Conservation (phyloP, 768 basidiomycete species). For the Tricholoma flavovirens region DNA sequence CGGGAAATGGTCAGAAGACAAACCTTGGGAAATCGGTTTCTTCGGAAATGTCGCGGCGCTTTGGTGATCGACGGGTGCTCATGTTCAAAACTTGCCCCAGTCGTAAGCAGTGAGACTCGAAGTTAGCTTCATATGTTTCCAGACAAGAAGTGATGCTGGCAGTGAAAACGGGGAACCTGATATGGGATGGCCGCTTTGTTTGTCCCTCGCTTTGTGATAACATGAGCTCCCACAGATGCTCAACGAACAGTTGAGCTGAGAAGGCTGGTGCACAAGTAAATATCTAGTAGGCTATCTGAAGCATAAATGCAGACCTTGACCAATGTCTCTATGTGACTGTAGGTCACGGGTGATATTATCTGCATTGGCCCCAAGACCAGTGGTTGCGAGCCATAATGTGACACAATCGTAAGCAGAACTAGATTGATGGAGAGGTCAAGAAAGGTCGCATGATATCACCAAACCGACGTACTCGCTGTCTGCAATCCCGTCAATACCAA, state of each 20-base stretch:
- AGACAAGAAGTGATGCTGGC: slow-evolving; percentile 27
- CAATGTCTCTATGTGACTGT: slow-evolving; percentile 39
- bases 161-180: slow-evolving; percentile 23
- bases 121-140: slow-evolving; percentile 26
- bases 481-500: slow-evolving; percentile 20
- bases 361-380: slow-evolving; percentile 24
- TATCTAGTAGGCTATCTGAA: background rate
- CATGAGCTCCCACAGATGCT: slow-evolving; percentile 40
- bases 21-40: slow-evolving; percentile 37
- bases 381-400: slow-evolving; percentile 34
- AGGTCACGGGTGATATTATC: slow-evolving; percentile 32
- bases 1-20: slow-evolving; percentile 4
- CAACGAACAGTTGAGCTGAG: slow-evolving; percentile 42
- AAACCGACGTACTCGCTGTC: slow-evolving; percentile 9
- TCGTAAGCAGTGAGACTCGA: slow-evolving; percentile 29
- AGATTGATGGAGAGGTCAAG: slow-evolving; percentile 5
- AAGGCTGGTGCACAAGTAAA: slow-evolving; percentile 28
- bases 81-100: slow-evolving; percentile 34
- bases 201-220: slow-evolving; percentile 24
- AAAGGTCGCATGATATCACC: background rate
- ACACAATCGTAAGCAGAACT: slow-evolving; percentile 38
- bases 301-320: slow-evolving; percentile 31
- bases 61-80: slow-evolving; percentile 39
- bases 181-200: slow-evolving; percentile 6
- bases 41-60: slow-evolving; percentile 39